Percentiles rank a stretch among this genome's conserved stretches.
Conservation (phyloP, 2,329 filamentous ascomycete genomes). For the Allantophomopsis cytisporea region DNA sequence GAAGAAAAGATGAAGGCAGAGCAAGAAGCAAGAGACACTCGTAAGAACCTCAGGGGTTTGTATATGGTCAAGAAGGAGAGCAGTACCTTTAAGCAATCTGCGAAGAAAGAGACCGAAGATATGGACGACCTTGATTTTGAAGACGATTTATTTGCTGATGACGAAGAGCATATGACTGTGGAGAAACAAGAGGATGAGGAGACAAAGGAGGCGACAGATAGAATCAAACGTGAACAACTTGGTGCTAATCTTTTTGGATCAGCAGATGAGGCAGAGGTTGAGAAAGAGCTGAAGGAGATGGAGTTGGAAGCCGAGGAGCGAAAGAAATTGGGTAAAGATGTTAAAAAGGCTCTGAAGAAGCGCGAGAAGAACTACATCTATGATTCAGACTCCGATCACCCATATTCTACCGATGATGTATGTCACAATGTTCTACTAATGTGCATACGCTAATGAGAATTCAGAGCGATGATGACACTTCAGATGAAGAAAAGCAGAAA, state of each 20-base stretch:
- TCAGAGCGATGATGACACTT: constrained; percentile 34
- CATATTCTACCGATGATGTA: constrained; percentile 35
- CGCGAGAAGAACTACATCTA: constrained; percentile 82
- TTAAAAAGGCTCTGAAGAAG: constrained; percentile 71
- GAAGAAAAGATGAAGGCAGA: constrained; percentile 40
- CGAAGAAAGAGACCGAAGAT: constrained; percentile 50
- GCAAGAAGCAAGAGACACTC: constrained; percentile 43
- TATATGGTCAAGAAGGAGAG: constrained; percentile 53
- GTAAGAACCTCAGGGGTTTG: constrained; percentile 33
- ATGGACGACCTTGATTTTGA: constrained; percentile 57
- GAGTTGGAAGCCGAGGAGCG: constrained; percentile 57
- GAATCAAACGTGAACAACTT: constrained; percentile 71
- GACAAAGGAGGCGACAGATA: constrained; percentile 54
- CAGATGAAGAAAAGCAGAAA: constrained; percentile 43
- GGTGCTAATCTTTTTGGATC: constrained; percentile 72
- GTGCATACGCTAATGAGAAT: constrained; percentile 6
- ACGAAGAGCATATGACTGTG: constrained; percentile 66
- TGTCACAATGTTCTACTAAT: constrained; percentile 9
- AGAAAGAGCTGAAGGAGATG: constrained; percentile 56
- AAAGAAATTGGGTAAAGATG: constrained; percentile 60
- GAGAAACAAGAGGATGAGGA: constrained; percentile 76
- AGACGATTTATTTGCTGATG: constrained; percentile 70
- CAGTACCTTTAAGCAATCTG: constrained; percentile 45
- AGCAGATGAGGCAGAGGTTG: constrained; percentile 55
- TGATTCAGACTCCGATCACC: constrained; percentile 54